A percentile compares a stretch with the other conserved stretches of the same genome.
These are phyloP conservation scores for Microdochium nivale DNA, from an alignment of 2,329 filamentous ascomycete genomes.

Conservation along the genomic window DNA sequence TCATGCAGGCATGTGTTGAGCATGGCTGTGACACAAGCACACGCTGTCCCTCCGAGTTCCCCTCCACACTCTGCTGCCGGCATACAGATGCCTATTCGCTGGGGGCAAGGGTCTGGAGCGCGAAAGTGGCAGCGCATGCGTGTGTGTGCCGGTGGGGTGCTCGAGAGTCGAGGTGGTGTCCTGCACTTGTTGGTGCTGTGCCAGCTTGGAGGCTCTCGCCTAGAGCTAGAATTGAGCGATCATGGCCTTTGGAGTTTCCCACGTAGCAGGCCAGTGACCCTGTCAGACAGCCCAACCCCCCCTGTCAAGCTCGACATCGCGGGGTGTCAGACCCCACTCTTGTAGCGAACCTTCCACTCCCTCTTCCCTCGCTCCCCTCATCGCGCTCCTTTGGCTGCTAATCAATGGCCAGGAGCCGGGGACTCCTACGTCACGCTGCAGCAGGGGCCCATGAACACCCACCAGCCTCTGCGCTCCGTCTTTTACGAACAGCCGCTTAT, in stretches of 20 bases:
- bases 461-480: background rate
- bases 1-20: background rate
- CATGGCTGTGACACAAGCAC: background rate
- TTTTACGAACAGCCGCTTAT: background rate
- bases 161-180: background rate
- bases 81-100: background rate
- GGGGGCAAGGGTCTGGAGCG: background rate
- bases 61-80: background rate
- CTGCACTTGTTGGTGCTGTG: background rate
- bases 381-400: too few species aligned
- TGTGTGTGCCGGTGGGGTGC: background rate
- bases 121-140: background rate
- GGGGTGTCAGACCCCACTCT: too few species aligned
- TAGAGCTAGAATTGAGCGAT: background rate
- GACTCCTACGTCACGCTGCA: background rate
- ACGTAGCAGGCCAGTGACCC: too few species aligned
- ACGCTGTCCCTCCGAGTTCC: background rate
- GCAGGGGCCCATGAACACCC: background rate
- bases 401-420: too few species aligned
- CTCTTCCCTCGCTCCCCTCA: too few species aligned
- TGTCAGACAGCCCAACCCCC: too few species aligned
- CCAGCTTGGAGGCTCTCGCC: background rate
- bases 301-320: too few species aligned
- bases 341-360: too few species aligned
- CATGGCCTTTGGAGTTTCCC: too few species aligned